Base-by-base conservation (phyloP, 148 eudicot genomes). In the Nyssa sinensis region DNA sequence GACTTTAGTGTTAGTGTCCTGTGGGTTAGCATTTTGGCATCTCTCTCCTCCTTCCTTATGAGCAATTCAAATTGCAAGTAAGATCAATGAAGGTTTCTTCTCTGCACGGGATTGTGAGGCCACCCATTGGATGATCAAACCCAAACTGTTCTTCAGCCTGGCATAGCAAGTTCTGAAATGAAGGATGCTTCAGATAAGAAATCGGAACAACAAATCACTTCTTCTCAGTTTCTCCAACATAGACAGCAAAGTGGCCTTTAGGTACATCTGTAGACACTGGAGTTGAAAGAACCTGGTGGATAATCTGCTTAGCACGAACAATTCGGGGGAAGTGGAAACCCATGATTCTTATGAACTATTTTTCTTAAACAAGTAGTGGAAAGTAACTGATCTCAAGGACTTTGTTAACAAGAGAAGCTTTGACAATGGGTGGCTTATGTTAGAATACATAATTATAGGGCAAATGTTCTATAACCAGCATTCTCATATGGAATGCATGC, bases 241-340 rank as follows among this genome's bases (percentile, higher is more conserved):
- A 87, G 7, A 89, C 77, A 11, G 93, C 85, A 44, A 87, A 61
- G 67, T 85, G 86, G 17, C 90, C 91, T 75, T 78, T 89, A 0
- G 93, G 91, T 30, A 89, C 87, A 44, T 77, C 68, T 17, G 47
- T 0, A 32, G 67, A 33, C 25, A 58, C 3, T 67, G 73, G 8
- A 34, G 23, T 24, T 27, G 34, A 59, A 32, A 25, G 34, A 39
- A 27, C 41, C 12, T 41, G 35, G 17, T 30, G 17, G 23, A 64
- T 14, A 1, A 65, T 25, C 9, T 71, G 64, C 31, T 57, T 71
- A n/a, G 31, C 74, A 12, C 2, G 31, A 24, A 31, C 5, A 23
- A 71, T 32, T 13, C 63, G 3, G 7, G 47, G 74, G 33, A 71
- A 32, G 1, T 64, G 51, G 25, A 71, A 32, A 23, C 64, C 74